A percentile compares a stretch with the other conserved stretches of the same genome.
phyloP scores from a whole-genome alignment of 345 rosid species.

The Laguncularia racemosa region DNA sequence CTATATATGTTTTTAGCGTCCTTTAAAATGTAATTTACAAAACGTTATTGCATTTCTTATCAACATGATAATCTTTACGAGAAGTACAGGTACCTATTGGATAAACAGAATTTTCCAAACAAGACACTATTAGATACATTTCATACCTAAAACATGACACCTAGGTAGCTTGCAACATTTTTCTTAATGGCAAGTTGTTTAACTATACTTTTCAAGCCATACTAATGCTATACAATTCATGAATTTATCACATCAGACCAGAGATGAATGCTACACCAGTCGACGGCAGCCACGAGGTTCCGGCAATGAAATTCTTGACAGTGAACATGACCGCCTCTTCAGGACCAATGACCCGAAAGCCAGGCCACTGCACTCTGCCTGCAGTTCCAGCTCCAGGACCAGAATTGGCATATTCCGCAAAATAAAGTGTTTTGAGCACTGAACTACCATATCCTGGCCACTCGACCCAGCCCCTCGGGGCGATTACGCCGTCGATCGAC shows the following conservation, averaged over 20 bases:
- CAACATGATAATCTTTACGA: too few relatives aligned
- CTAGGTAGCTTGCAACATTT: too few relatives aligned
- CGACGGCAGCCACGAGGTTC: conserved; percentile 52
- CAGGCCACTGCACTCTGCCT: conserved; percentile 38
- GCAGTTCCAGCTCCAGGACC: conserved; percentile 44
- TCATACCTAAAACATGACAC: too few relatives aligned
- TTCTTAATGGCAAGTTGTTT: not conserved
- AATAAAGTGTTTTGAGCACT: conserved; percentile 27
- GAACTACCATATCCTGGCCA: conserved; percentile 46
- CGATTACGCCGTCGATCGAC: conserved; percentile 36
- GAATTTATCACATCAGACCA: conserved; percentile 27
- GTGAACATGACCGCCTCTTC: conserved; percentile 38
- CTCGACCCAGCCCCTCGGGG: conserved; percentile 57
- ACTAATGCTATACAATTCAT: not conserved
- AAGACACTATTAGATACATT: too few relatives aligned
- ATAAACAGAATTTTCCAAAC: too few relatives aligned
- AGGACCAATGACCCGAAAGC: conserved; percentile 37
- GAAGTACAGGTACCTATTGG: too few relatives aligned
- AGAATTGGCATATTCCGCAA: conserved; percentile 37
- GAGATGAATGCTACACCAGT: conserved; percentile 47
- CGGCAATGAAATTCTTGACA: conserved; percentile 34
- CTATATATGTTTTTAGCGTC: too few relatives aligned
- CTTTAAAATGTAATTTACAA: too few relatives aligned
- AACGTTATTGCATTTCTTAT: too few relatives aligned
- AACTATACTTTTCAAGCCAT: not conserved